Evolutionary conservation across 192 early-diverging fungal species (phyloP), one percentile per base, ranked within the genome.

Genomic region (Linnemannia schmuckeri): DNA sequence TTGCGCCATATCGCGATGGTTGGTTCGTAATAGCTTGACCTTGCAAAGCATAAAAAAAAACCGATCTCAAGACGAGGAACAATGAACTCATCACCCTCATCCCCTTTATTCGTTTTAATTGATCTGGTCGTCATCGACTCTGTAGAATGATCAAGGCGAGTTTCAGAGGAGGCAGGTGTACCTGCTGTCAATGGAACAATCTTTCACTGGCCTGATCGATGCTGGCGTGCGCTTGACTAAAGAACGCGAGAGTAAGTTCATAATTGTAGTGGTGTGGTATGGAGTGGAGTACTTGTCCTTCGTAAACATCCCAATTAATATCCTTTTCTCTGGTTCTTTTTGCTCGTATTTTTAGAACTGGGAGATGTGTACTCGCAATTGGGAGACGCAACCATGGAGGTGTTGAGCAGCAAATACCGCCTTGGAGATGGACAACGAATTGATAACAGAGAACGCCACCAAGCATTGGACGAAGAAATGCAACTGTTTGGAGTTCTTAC

Each of bases 361-460:
- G 86, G 86, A 18, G 89, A 90, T 46, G 52, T 73, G 0, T 80
- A 89, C 63, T 82, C 91, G 20, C 83, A 91, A 38, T 82, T 91
- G 63, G 91, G 91, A n/a, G 91, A 91, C 68, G 61, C 83, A 15
- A 85, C 89, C 5, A 91, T 91, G 79, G 91, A 91, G 71, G 89
- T 89, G 0, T 79, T 89, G 15, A 89, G 90, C 41, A 91, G 91
- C 70, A 91, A 91, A 71, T 81, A 91, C 74, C 86, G 87, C 46
- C 81, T 91, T 13, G 91, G 91, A 33, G 80, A 89, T n/a, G 90
- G 89, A 30, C 74, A 87, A 9, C 77, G 85, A 54, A 81, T 85
- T 22, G 82, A 90, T 41, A 80, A 88, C 66, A 87, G 82, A 17
- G 91, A 92, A 24, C 76, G 79, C 7, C 91, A 92, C 40, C 82